These are phyloP conservation scores for Xylaria flabelliformis DNA, from an alignment of 495 filamentous ascomycete genomes.

Conservation along the genomic window DNA sequence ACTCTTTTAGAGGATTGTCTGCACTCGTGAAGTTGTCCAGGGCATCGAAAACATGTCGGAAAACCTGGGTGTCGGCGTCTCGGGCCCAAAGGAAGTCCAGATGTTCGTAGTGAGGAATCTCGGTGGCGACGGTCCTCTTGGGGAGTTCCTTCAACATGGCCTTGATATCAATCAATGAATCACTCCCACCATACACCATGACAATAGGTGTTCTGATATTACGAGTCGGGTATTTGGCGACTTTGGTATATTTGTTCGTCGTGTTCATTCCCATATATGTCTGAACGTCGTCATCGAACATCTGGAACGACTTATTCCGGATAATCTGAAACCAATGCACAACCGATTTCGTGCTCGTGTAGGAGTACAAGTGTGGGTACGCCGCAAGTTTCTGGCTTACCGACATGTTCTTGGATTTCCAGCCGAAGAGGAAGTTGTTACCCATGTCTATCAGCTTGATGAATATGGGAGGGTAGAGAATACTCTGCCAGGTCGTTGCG, in stretches of 20 bases:
- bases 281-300: conserved; percentile 95
- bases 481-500: conserved; percentile 95
- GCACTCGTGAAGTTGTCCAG: conserved; percentile 68
- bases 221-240: conserved; percentile 92
- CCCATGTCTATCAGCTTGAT: conserved; percentile 85
- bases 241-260: conserved; percentile 69
- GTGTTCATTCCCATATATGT: conserved; percentile 50
- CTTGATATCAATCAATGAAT: conserved; percentile 93
- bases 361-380: conserved; percentile 96
- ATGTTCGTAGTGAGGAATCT: conserved; percentile 91
- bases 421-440: conserved; percentile 84
- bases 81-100: conserved; percentile 96
- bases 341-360: conserved; percentile 91
- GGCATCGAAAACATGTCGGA: conserved; percentile 87
- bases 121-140: conserved; percentile 77
- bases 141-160: conserved; percentile 91
- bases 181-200: conserved; percentile 88
- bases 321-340: conserved; percentile 99
- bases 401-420: conserved; percentile 85
- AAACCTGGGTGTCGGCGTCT: conserved; percentile 84
- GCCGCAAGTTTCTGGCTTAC: conserved; percentile 90
- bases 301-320: conserved; percentile 91
- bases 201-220: conserved; percentile 98
- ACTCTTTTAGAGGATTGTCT: conserved; percentile 59
- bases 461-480: conserved; percentile 94